Base-by-base conservation (phyloP, 163 green algal genomes). In the Chlorella variabilis region DNA sequence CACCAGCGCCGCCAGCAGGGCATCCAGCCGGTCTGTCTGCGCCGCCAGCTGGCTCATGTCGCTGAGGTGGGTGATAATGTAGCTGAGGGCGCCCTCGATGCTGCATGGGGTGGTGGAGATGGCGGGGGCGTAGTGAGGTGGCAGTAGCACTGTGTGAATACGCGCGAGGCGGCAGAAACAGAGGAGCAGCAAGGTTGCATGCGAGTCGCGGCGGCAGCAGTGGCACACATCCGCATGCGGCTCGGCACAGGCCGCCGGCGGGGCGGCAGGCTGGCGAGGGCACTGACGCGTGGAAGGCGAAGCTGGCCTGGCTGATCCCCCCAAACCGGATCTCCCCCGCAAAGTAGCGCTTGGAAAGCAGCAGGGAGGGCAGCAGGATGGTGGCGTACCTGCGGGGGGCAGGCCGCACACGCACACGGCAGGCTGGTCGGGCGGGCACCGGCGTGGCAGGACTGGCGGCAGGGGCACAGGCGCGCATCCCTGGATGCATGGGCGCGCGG, bases 291-390 rank as follows among this genome's bases (percentile, higher is more conserved):
- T 38, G 71, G 21, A 80, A 71, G 0, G 73, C 73, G 39, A 80
- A 80, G 13, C 56, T 42, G 38, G 56, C 73, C 29, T 80, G 73
- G 6, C 27, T 48, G 38, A 80, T 70, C 38, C 94, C 91, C 11
- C 95, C 95, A 82, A 98, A 98, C 77, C 96, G 91, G 23, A 98
- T 89, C 75, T 93, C 84, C 21, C 93, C 93, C 0, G 45, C 33
- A 75, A 97, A 97, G 85, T 95, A 97, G 23, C 84, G 58, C 8
- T 92, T 92, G 15, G 92, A 92, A 5, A 91, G 94, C 27, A 97
- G 80, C 61, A 98, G 81, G 6, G 87, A 89, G 20, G 95, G 95
- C 25, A 95, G 78, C 36, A 97, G 78, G 27, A 97, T 91, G 36
- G 95, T 98, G 38, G 91, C 89, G 70, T 95, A 96, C 34, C 78